phyloP scores from a whole-genome alignment of 2,329 filamentous ascomycete species.

The Penicillium sp. region DNA sequence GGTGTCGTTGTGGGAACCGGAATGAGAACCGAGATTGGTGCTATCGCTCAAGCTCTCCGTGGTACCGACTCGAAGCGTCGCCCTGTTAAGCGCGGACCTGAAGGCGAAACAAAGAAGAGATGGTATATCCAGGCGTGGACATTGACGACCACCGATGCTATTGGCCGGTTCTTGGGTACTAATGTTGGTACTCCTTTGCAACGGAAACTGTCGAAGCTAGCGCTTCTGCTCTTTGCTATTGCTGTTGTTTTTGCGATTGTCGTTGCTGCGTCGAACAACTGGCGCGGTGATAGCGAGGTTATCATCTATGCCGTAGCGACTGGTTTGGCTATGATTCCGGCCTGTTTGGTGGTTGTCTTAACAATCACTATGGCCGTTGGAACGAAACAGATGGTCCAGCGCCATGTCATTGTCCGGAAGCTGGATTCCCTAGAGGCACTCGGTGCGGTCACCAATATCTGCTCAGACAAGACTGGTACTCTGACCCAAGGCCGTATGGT shows the following conservation, averaged over 20 bases:
- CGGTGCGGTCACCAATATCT: conserved; percentile 54
- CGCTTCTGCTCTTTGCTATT: conserved; percentile 57
- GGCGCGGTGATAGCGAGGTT: conserved; percentile 49
- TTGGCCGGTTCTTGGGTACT: conserved; percentile 58
- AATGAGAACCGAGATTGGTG: conserved; percentile 57
- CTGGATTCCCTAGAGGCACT: conserved; percentile 52
- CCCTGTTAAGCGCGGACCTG: conserved; percentile 45
- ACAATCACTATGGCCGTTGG: conserved; percentile 60
- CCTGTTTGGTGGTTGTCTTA: conserved; percentile 55
- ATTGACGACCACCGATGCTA: conserved; percentile 49
- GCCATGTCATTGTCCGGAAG: conserved; percentile 52
- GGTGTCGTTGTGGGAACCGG: conserved; percentile 55
- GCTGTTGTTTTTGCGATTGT: conserved; percentile 62
- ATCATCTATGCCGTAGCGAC: conserved; percentile 58
- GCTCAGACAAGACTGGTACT: conserved; percentile 53
- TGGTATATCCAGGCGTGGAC: conserved; percentile 47
- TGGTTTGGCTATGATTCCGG: conserved; percentile 54
- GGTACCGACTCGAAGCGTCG: conserved; percentile 48
- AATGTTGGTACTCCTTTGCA: conserved; percentile 62
- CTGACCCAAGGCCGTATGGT: conserved; percentile 58
- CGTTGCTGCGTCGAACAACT: conserved; percentile 57
- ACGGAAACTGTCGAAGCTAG: conserved; percentile 59
- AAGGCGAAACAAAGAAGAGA: conserved; percentile 45
- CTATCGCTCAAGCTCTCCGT: conserved; percentile 56
- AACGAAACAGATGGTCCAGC: conserved; percentile 50